phyloP scores from a whole-genome alignment of 352 stramenopile genomes.

The Pythium phragmiticola region DNA sequence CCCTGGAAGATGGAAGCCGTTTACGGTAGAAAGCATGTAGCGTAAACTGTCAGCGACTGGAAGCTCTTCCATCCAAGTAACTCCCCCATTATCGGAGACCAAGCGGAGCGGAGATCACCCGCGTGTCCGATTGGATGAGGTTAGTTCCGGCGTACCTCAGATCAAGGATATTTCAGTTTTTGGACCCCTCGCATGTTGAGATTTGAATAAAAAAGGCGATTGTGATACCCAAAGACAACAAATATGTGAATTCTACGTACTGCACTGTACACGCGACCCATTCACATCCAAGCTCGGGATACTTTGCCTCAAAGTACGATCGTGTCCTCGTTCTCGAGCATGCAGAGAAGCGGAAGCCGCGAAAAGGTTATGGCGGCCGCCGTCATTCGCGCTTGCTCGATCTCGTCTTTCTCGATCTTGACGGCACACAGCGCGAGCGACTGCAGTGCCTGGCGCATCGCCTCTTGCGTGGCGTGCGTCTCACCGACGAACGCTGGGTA shows the following conservation, averaged over 20 bases:
- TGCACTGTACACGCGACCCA: neutral
- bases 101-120: neutral
- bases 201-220: neutral
- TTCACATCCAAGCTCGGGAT: neutral
- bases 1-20: neutral
- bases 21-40: too few species aligned
- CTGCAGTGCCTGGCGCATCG: slow-evolving; percentile 16
- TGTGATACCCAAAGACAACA: neutral
- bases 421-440: slow-evolving; percentile 28
- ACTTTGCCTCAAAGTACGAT: slow-evolving; percentile 13
- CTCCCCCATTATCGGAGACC: neutral
- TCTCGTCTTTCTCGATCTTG: slow-evolving; percentile 24
- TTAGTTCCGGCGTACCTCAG: neutral
- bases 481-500: slow-evolving; percentile 5
- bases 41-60: neutral
- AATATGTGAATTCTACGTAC: slow-evolving; percentile 1
- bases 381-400: slow-evolving; percentile 9
- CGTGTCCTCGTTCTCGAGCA: slow-evolving; percentile 26
- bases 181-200: neutral
- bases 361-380: slow-evolving; percentile 25
- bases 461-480: slow-evolving; percentile 1
- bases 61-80: too few species aligned
- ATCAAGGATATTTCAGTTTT: neutral
- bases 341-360: slow-evolving; percentile 24
- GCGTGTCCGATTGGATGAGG: too few species aligned